These are phyloP conservation scores for Actinomortierella ambigua DNA, from an alignment of 371 early-diverging fungal species.

Conservation along the genomic window DNA sequence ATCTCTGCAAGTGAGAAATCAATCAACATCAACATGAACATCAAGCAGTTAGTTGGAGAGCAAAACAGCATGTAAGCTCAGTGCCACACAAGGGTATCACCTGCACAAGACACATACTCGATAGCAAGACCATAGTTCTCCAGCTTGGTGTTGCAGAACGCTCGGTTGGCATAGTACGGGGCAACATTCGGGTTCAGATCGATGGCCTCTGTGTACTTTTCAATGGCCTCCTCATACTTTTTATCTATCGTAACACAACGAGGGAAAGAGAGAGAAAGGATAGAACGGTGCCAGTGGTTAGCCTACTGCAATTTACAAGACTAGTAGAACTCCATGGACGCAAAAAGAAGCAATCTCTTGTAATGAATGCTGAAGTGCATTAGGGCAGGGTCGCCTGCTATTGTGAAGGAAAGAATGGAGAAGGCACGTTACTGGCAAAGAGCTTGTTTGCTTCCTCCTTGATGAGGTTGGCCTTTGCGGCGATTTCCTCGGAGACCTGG, in stretches of 20 bases:
- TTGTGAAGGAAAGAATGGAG: not conserved
- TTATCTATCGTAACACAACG: conserved; percentile 50
- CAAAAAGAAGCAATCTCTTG: too few relatives aligned
- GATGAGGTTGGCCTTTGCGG: conserved; percentile 60
- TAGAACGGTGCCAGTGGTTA: not conserved
- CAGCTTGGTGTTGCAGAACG: conserved; percentile 85
- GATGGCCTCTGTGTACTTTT: conserved; percentile 85
- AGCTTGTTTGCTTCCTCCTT: conserved; percentile 81
- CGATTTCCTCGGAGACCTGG: conserved; percentile 51
- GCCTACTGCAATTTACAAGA: not conserved
- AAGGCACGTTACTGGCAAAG: conserved; percentile 61
- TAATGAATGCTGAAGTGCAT: too few relatives aligned
- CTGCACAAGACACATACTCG: conserved; percentile 52
- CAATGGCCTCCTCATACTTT: conserved; percentile 83
- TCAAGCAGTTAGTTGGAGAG: not conserved
- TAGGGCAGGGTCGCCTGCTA: too few relatives aligned
- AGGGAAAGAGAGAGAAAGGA: not conserved
- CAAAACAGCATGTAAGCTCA: too few relatives aligned
- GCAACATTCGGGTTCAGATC: conserved; percentile 81
- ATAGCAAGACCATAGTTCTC: conserved; percentile 94
- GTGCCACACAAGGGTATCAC: too few relatives aligned
- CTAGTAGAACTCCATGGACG: too few relatives aligned
- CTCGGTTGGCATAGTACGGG: conserved; percentile 91
- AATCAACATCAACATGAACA: conserved; percentile 9
- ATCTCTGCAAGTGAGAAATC: conserved; percentile 55